These are phyloP conservation scores for Adansonia rubrostipa DNA, from an alignment of 441 rosid species.

Conservation along the genomic window DNA sequence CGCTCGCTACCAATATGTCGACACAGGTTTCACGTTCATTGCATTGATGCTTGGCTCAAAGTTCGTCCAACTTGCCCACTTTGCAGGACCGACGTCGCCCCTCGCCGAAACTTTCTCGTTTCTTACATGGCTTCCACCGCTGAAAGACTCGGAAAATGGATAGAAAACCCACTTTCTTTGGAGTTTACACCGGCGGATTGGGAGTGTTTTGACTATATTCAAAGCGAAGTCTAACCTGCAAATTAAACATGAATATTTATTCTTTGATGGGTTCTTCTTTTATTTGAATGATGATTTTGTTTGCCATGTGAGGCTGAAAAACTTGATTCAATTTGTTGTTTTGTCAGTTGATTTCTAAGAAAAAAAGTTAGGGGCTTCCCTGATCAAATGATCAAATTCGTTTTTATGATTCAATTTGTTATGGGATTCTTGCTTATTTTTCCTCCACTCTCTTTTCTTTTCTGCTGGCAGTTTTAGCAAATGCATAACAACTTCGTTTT, in stretches of 20 bases:
- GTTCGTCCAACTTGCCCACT: slow-evolving; percentile 36
- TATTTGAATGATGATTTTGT: too few relatives aligned
- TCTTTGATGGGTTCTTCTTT: background rate
- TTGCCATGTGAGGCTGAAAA: too few relatives aligned
- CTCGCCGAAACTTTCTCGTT: background rate
- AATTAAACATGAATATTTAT: background rate
- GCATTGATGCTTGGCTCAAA: slow-evolving; percentile 47
- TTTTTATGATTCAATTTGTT: too few relatives aligned
- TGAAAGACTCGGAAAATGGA: slow-evolving; percentile 2
- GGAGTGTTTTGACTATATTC: slow-evolving; percentile 20
- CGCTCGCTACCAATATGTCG: slow-evolving; percentile 31
- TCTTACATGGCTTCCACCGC: background rate
- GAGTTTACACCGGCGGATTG: slow-evolving; percentile 22
- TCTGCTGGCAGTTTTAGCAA: too few relatives aligned
- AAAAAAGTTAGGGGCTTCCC: too few relatives aligned
- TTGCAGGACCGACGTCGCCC: slow-evolving; percentile 28
- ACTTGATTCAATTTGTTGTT: too few relatives aligned
- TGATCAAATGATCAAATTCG: too few relatives aligned
- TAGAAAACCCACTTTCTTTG: slow-evolving; percentile 14
- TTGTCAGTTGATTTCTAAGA: too few relatives aligned
- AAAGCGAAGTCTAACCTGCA: background rate
- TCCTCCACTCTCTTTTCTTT: too few relatives aligned
- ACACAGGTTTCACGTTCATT: slow-evolving; percentile 38
- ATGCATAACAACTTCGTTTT: too few relatives aligned
- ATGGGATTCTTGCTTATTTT: too few relatives aligned